Conservation (phyloP, 2,329 filamentous ascomycete species). For the Cordyceps cateniannulata region DNA sequence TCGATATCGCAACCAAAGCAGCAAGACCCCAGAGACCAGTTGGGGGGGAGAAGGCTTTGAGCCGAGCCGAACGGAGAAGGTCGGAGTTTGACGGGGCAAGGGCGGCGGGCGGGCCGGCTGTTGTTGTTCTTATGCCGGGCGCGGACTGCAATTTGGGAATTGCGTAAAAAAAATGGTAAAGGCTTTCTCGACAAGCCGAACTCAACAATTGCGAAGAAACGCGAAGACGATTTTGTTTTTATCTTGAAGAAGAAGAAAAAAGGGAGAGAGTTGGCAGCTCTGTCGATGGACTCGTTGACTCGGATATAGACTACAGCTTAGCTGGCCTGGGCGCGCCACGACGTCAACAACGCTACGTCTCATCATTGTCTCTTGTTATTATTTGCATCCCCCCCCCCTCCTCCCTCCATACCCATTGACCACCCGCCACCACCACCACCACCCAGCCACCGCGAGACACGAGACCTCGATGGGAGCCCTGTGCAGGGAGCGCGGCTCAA, state of each 20-base stretch:
- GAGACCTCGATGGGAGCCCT: background rate
- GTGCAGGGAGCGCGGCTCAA: constrained; percentile 2
- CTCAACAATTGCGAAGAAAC: too few relatives aligned
- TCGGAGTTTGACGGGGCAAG: constrained; percentile 4
- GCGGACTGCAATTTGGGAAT: background rate
- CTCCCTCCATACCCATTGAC: background rate
- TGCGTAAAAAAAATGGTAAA: background rate
- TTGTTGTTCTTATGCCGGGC: background rate
- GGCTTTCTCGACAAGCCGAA: too few relatives aligned
- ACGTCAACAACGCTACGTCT: background rate
- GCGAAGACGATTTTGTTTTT: too few relatives aligned
- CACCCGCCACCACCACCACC: background rate
- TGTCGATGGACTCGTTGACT: background rate
- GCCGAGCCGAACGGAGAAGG: constrained; percentile 14
- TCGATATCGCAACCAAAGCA: background rate
- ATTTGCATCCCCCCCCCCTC: background rate
- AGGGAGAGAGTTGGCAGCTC: background rate
- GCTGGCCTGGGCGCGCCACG: background rate
- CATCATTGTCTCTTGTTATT: background rate
- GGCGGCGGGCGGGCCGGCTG: background rate
- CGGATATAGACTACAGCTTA: background rate
- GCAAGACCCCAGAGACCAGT: background rate
- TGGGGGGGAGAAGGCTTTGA: background rate
- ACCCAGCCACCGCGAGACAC: background rate
- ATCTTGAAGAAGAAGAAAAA: background rate